Evolutionary conservation across 306 rosid genomes (phyloP).

Genomic region (Vigna trinervia): DNA sequence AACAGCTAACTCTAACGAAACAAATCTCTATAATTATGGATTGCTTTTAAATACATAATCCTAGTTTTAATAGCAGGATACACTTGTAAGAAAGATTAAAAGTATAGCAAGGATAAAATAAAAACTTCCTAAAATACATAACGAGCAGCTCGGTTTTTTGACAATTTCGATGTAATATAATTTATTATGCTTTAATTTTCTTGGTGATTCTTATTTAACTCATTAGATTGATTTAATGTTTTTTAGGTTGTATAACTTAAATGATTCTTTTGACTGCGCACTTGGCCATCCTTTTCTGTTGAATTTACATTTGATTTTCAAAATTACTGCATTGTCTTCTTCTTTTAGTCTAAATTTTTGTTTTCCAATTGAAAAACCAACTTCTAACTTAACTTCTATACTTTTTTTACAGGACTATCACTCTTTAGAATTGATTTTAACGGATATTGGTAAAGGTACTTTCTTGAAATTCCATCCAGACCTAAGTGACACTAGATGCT

Average conservation of each 20-base stretch:
- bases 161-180: no score
- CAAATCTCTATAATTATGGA: no score
- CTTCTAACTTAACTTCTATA: constrained; percentile 34
- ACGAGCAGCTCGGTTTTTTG: no score
- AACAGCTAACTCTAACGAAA: no score
- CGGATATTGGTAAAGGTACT: constrained; percentile 88
- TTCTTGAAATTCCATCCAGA: constrained; percentile 37
- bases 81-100: no score
- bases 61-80: no score
- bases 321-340: constrained; percentile 1
- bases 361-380: constrained; percentile 43
- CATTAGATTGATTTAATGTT: neutral
- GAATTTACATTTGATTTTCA: neutral
- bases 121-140: no score
- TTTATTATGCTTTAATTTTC: neutral
- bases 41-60: no score
- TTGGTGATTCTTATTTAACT: neutral
- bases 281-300: neutral
- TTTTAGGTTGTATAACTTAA: neutral
- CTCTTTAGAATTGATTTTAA: constrained; percentile 69
- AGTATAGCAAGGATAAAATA: no score
- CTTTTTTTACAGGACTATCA: constrained; percentile 70
- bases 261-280: neutral
- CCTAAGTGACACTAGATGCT: constrained; percentile 29
- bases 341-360: constrained; percentile 7